Evolutionary conservation across 495 filamentous ascomycete species (phyloP), one percentile per base, ranked within the genome.

Genomic region (Talaromyces stipitatus): DNA sequence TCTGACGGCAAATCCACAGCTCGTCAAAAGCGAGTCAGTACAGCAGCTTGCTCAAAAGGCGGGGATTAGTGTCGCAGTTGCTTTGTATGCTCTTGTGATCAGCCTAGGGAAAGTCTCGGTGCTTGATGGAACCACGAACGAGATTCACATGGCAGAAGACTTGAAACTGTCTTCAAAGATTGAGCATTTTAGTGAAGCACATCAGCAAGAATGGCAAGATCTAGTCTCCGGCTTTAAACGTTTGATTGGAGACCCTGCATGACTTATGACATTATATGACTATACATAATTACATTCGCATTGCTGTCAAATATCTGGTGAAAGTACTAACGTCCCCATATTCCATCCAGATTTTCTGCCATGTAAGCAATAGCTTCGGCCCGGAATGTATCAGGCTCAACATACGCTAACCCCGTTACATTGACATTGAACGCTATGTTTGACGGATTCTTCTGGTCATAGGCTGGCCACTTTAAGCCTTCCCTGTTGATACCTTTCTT

Each of bases 121-220:
- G 27, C 65, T 92, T 61, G 83, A 91, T 65, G 89, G 89, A 26
- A 92, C 88, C 4, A 87, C 75, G 26, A 82, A 79, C 32, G 64
- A 71, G 59, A 72, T 61, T 52, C 81, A 80, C 33, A 92, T 92
- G 89, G 70, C 64, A 58, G 77, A 74, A 36, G 88, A 92, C 67
- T 62, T 91, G 57, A 75, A 77, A 41, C 80, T 77, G 3, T 60
- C 80, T n/a, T 68, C 71, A 55, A 69, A 61, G 33, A 70, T 89
- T 32, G 71, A 75, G 57, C 60, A 58, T 50, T 83, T 81, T 61
- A 71, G 72, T 20, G 67, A 67, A 60, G 70, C 62, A 16, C 68
- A 76, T 9, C 70, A 63, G 28, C 66, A 65, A 5, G 56, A 64
- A 18, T 86, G 83, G 84, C 61, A 72, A 36, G 38, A 64, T 43